Percentiles rank a stretch among this genome's conserved stretches.
Conservation (phyloP, 768 basidiomycete species). For the Hygrophorus russula region DNA sequence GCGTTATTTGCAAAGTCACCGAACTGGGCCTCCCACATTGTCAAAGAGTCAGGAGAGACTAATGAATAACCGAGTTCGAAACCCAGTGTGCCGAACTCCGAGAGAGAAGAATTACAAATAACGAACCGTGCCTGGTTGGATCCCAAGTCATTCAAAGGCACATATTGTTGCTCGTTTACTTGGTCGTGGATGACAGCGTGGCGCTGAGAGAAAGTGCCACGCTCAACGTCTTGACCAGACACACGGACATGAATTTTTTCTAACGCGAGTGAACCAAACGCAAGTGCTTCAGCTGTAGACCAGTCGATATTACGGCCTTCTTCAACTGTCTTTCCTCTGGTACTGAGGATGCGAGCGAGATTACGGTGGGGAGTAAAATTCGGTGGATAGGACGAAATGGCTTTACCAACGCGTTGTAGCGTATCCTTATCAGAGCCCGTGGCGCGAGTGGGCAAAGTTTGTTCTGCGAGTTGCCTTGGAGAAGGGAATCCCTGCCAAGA, state of each 20-base stretch:
- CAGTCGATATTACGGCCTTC: constrained; percentile 93
- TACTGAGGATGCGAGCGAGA: constrained; percentile 81
- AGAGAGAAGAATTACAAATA: constrained; percentile 93
- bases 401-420: constrained; percentile 77
- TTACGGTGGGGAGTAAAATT: constrained; percentile 87
- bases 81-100: constrained; percentile 89
- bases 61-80: constrained; percentile 99
- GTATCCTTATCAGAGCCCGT: constrained; percentile 73
- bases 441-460: constrained; percentile 79
- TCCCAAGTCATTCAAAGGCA: constrained; percentile 83
- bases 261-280: constrained; percentile 86
- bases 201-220: constrained; percentile 97
- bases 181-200: constrained; percentile 98
- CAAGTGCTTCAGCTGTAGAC: constrained; percentile 97
- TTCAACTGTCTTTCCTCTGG: constrained; percentile 82
- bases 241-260: constrained; percentile 92
- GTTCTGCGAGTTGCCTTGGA: constrained; percentile 88
- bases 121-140: constrained; percentile 87
- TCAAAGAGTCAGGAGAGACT: constrained; percentile 85
- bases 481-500: constrained; percentile 99
- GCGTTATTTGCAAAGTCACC: constrained; percentile 98
- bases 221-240: constrained; percentile 97
- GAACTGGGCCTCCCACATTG: constrained; percentile 98
- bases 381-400: constrained; percentile 76
- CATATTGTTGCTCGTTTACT: constrained; percentile 79